Conservation (phyloP, 805 yeast species). For the Wickerhamomyces strasburgensis region DNA sequence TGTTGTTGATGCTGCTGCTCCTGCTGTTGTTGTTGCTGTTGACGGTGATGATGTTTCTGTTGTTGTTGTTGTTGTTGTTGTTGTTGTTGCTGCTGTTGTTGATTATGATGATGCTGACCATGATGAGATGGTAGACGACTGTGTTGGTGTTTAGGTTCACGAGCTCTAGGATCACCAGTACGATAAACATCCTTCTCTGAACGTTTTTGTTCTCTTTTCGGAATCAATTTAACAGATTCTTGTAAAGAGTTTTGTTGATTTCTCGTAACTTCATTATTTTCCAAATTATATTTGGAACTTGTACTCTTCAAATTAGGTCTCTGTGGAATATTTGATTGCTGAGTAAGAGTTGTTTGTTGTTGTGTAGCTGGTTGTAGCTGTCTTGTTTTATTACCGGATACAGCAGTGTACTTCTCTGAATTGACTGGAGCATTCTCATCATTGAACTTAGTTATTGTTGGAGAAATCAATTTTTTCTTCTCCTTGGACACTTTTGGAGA, state of each 20-base stretch:
- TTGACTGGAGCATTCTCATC: slow-evolving; percentile 12
- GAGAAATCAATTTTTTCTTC: slow-evolving; percentile 5
- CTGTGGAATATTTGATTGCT: slow-evolving; percentile 9
- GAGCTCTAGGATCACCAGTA: slow-evolving; percentile 6
- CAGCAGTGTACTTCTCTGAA: no score
- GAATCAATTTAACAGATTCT: slow-evolving; percentile 18
- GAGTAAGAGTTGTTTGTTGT: slow-evolving; percentile 1
- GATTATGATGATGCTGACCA: slow-evolving; percentile 5
- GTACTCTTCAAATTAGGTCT: slow-evolving; percentile 16
- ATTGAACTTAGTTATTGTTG: slow-evolving; percentile 6
- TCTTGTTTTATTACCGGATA: background rate
- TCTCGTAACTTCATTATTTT: slow-evolving; percentile 1
- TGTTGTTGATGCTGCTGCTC: background rate
- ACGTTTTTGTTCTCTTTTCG: slow-evolving; percentile 3
- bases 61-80: slow-evolving; percentile 3
- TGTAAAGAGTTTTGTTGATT: slow-evolving; percentile 11
- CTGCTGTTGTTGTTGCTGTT: slow-evolving; percentile 1
- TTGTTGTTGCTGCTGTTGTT: slow-evolving; percentile 4
- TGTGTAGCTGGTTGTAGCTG: background rate
- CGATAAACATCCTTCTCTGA: background rate
- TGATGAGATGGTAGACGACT: background rate
- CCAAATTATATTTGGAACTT: slow-evolving; percentile 9
- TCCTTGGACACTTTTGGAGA: slow-evolving; percentile 16
- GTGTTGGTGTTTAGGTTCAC: background rate
- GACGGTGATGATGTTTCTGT: no score